Percentiles rank a stretch among this genome's conserved stretches.
These are phyloP conservation scores for Aspergillaceae sp. DNA, from an alignment of 2,329 filamentous ascomycete genomes.

Conservation along the genomic window DNA sequence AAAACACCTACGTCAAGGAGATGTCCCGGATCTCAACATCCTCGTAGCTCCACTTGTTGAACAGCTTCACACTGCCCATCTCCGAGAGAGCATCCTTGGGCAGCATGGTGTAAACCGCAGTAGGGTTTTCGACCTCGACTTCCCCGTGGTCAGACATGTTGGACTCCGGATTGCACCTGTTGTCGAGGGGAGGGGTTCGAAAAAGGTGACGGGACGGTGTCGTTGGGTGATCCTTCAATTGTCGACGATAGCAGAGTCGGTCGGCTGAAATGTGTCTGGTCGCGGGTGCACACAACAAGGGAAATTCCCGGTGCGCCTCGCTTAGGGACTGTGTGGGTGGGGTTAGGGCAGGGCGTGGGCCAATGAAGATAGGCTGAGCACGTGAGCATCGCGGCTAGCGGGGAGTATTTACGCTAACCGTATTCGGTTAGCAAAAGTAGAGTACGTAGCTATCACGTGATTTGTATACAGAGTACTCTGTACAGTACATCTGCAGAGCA, in stretches of 20 bases:
- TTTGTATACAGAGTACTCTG: background rate
- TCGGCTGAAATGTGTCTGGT: conserved; percentile 26
- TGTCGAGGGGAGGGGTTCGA: conserved; percentile 32
- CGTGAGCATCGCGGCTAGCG: conserved; percentile 10
- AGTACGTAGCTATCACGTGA: too few species aligned
- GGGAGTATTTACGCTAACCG: too few species aligned
- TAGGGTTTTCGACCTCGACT: conserved; percentile 78
- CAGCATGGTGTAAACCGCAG: conserved; percentile 64
- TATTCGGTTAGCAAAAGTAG: too few species aligned
- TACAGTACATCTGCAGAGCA: too few species aligned
- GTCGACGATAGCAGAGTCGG: conserved; percentile 25
- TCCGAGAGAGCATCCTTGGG: conserved; percentile 87
- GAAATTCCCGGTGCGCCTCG: conserved; percentile 36
- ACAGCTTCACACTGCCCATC: conserved; percentile 89
- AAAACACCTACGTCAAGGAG: conserved; percentile 83
- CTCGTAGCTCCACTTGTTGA: conserved; percentile 98
- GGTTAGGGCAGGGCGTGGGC: conserved; percentile 26
- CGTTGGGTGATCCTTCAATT: conserved; percentile 30
- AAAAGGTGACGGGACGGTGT: conserved; percentile 30
- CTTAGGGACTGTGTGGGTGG: conserved; percentile 33
- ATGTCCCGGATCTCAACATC: conserved; percentile 99
- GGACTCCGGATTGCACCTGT: conserved; percentile 32
- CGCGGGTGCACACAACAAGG: conserved; percentile 14
- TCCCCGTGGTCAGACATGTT: conserved; percentile 93
- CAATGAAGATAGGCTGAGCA: conserved; percentile 16